Conservation (phyloP, 1,139 yeast genomes). For the Taphrina flavorubra region DNA sequence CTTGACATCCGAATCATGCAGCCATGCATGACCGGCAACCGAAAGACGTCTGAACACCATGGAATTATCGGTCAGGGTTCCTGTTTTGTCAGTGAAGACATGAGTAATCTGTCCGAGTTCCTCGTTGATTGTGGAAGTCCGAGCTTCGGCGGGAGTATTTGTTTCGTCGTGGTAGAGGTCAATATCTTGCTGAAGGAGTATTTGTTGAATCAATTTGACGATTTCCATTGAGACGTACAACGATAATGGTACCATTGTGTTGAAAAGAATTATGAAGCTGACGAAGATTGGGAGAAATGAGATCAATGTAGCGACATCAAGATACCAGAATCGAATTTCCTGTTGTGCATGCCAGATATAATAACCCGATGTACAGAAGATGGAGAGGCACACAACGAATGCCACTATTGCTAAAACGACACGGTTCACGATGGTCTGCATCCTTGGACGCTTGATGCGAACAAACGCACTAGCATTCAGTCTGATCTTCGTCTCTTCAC, state of each 20-base stretch:
- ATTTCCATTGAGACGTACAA: slow-evolving; percentile 96
- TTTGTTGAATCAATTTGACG: slow-evolving; percentile 83
- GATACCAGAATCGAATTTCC: slow-evolving; percentile 67
- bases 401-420: slow-evolving; percentile 87
- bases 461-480: slow-evolving; percentile 93
- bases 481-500: slow-evolving; percentile 93
- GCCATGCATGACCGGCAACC: slow-evolving; percentile 87
- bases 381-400: slow-evolving; percentile 73
- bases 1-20: slow-evolving; percentile 71
- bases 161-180: slow-evolving; percentile 89
- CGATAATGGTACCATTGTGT: slow-evolving; percentile 91
- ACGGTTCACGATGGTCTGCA: slow-evolving; percentile 79
- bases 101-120: slow-evolving; percentile 97
- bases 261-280: slow-evolving; percentile 97
- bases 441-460: slow-evolving; percentile 88
- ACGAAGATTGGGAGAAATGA: slow-evolving; percentile 68
- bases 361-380: slow-evolving; percentile 83
- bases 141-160: slow-evolving; percentile 91
- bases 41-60: slow-evolving; percentile 87
- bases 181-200: slow-evolving; percentile 81
- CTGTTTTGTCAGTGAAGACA: slow-evolving; percentile 94
- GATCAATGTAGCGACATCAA: slow-evolving; percentile 83
- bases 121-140: slow-evolving; percentile 93
- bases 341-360: slow-evolving; percentile 59
- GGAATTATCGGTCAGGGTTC: slow-evolving; percentile 88